Percentiles rank a stretch among this genome's conserved stretches.
Evolutionary conservation across 2,329 filamentous ascomycete species (phyloP).

Genomic region (Orbilia javanica): DNA sequence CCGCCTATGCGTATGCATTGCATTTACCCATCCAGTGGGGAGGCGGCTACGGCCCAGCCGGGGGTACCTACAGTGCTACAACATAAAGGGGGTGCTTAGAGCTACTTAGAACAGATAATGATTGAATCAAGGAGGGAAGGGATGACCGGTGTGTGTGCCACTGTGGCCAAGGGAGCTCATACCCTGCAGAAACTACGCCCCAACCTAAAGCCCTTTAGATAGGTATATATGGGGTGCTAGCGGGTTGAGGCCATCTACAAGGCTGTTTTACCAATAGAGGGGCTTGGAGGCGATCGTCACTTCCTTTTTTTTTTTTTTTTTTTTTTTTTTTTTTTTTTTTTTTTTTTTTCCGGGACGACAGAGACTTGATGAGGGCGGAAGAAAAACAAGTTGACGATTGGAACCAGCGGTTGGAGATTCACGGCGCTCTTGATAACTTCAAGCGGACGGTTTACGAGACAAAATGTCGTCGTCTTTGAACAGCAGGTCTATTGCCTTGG

Average conservation of each 20-base stretch:
- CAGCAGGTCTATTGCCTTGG: neutral
- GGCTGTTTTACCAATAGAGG: constrained; percentile 3
- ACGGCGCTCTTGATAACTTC: neutral
- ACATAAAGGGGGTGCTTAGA: neutral
- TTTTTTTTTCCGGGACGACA: neutral
- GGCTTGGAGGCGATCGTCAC: neutral
- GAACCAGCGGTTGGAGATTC: constrained; percentile 2
- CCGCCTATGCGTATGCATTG: neutral
- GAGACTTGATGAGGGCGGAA: no score
- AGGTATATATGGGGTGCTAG: no score
- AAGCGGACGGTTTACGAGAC: neutral
- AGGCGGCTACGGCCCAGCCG: constrained; percentile 5
- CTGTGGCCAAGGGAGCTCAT: constrained; percentile 16
- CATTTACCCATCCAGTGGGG: constrained; percentile 19
- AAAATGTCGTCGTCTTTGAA: neutral
- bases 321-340: no score
- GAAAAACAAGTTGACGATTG: neutral
- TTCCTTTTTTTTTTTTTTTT: neutral
- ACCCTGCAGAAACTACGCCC: neutral
- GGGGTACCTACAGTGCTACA: no score
- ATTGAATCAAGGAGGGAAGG: neutral
- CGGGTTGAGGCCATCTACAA: neutral
- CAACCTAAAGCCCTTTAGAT: constrained; percentile 6
- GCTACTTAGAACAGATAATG: constrained; percentile 17
- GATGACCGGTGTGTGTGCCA: constrained; percentile 20